Conservation (phyloP, 352 stramenopile genomes). For the Globisporangium nodosum region DNA sequence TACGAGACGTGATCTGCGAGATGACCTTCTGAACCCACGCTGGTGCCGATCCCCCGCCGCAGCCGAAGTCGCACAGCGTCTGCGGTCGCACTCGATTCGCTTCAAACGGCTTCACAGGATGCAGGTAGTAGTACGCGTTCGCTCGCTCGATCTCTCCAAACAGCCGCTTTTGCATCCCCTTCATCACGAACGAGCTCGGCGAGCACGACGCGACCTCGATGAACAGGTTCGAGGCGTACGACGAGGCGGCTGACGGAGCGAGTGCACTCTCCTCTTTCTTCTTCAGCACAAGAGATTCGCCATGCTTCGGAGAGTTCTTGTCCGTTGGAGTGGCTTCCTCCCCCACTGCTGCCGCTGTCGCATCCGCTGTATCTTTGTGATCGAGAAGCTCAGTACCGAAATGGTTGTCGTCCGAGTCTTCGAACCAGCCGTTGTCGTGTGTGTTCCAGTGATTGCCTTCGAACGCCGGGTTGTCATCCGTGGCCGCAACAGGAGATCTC, state of each 20-base stretch:
- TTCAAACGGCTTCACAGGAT: conserved; percentile 20
- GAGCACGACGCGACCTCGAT: conserved; percentile 28
- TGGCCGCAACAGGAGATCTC: neutral
- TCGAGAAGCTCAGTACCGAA: neutral
- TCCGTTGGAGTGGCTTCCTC: neutral
- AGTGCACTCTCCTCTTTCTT: conserved; percentile 10
- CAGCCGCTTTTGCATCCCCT: conserved; percentile 49
- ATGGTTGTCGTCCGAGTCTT: conserved; percentile 6
- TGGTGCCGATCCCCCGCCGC: conserved; percentile 44
- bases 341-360: neutral
- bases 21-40: conserved; percentile 72
- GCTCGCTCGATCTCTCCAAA: conserved; percentile 59
- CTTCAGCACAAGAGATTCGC: neutral
- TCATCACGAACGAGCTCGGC: conserved; percentile 62
- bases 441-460: conserved; percentile 9
- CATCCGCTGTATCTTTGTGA: conserved; percentile 3
- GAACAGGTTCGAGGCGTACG: conserved; percentile 41
- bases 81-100: neutral
- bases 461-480: neutral
- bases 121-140: conserved; percentile 71
- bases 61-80: conserved; percentile 30
- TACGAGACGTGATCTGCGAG: conserved; percentile 70
- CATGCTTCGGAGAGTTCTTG: neutral
- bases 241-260: conserved; percentile 19
- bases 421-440: conserved; percentile 1